Evolutionary conservation across 83 land plant genomes (phyloP).

Genomic region (Picea mariana): DNA sequence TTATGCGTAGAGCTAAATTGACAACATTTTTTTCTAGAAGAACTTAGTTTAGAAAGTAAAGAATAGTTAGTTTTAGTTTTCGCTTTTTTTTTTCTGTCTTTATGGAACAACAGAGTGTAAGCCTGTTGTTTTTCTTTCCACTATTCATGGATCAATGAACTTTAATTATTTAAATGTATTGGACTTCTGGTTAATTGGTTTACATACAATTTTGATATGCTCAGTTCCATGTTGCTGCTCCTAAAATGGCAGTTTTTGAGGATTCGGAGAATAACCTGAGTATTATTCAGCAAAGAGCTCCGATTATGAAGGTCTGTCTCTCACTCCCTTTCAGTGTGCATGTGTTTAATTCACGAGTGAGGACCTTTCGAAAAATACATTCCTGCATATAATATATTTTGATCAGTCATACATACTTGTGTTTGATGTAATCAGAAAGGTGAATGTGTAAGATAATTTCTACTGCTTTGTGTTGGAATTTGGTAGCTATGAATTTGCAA

Average conservation of each 20-base stretch:
- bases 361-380: background rate
- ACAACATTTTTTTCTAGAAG: background rate
- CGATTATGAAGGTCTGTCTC: constrained; percentile 59
- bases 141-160: no score
- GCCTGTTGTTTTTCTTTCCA: background rate
- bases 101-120: background rate
- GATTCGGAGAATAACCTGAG: constrained; percentile 34
- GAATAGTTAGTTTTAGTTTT: background rate
- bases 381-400: background rate
- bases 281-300: constrained; percentile 77
- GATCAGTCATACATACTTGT: background rate
- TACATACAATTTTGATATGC: background rate
- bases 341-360: background rate
- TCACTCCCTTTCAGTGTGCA: background rate
- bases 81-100: background rate
- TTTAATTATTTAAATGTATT: no score
- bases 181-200: no score
- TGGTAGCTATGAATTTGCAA: constrained; percentile 11
- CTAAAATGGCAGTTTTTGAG: constrained; percentile 56
- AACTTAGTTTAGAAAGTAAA: background rate
- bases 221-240: background rate
- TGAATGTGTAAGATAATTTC: background rate
- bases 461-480: background rate
- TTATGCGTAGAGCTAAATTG: background rate
- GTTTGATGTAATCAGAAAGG: background rate